Conservation (phyloP, 192 early-diverging fungal genomes). For the Coemansia sp. region DNA sequence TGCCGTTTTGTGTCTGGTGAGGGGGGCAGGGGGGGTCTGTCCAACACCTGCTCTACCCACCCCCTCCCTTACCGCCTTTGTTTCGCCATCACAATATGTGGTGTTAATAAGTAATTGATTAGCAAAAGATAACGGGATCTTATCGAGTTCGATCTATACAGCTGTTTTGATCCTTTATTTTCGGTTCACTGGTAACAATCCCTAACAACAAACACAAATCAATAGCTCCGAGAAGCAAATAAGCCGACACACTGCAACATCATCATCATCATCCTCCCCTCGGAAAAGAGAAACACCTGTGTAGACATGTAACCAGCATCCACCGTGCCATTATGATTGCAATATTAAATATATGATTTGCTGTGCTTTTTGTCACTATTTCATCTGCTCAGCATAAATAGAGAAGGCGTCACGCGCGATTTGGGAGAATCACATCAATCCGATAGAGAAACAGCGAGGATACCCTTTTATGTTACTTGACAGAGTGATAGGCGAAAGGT, state of each 20-base stretch:
- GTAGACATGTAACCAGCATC: too few species aligned
- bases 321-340: too few species aligned
- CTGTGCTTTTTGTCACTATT: too few species aligned
- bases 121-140: background rate
- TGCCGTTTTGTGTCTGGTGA: background rate
- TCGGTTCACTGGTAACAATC: background rate
- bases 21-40: too few species aligned
- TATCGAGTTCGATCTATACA: background rate
- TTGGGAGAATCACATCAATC: background rate
- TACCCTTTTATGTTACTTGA: background rate
- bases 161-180: background rate
- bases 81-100: background rate
- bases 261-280: too few species aligned
- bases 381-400: background rate
- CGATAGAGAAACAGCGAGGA: background rate
- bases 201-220: background rate
- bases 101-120: conserved; percentile 6
- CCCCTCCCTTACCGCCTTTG: background rate
- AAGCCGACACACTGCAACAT: too few species aligned
- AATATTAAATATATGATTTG: too few species aligned
- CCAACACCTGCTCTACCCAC: too few species aligned
- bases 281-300: too few species aligned
- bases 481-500: background rate
- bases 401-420: background rate
- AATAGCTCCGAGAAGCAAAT: background rate